These are phyloP conservation scores for Primulina huaijiensis DNA, from an alignment of 257 asterid species.

Conservation along the genomic window DNA sequence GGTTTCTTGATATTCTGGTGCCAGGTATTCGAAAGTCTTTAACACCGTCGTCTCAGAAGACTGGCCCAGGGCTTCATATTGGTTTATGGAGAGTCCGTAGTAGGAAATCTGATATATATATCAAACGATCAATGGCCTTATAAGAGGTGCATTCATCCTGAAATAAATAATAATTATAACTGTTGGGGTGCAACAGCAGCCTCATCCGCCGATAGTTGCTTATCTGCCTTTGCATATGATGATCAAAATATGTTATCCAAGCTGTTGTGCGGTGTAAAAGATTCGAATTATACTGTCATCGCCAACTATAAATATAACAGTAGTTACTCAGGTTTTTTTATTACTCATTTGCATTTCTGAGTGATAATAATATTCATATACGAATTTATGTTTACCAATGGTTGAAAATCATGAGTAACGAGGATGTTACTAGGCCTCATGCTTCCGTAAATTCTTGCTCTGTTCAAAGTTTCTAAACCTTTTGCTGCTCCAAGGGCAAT, in stretches of 20 bases:
- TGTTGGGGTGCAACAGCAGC: not conserved
- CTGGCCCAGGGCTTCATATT: constrained; percentile 43
- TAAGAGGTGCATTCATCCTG: not conserved
- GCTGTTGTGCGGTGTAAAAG: not conserved
- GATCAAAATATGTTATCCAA: no score
- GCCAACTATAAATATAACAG: not conserved
- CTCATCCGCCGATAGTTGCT: not conserved
- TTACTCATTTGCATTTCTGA: not conserved
- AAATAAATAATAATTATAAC: not conserved
- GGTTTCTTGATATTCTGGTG: constrained; percentile 54
- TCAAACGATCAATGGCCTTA: not conserved
- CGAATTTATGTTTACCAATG: constrained; percentile 37
- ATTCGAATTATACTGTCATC: not conserved
- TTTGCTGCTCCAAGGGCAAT: constrained; percentile 49
- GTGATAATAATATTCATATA: no score
- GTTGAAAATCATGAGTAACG: constrained; percentile 51
- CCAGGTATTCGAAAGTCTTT: constrained; percentile 51
- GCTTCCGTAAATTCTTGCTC: constrained; percentile 43
- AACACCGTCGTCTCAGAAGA: constrained; percentile 35
- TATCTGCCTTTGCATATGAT: not conserved
- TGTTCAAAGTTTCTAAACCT: constrained; percentile 48
- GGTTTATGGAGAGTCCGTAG: constrained; percentile 41
- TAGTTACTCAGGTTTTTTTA: no score
- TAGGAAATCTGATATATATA: constrained; percentile 36
- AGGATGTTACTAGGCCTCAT: constrained; percentile 56